Evolutionary conservation across 192 early-diverging fungal species (phyloP).

Genomic region (Physocladia obscura): DNA sequence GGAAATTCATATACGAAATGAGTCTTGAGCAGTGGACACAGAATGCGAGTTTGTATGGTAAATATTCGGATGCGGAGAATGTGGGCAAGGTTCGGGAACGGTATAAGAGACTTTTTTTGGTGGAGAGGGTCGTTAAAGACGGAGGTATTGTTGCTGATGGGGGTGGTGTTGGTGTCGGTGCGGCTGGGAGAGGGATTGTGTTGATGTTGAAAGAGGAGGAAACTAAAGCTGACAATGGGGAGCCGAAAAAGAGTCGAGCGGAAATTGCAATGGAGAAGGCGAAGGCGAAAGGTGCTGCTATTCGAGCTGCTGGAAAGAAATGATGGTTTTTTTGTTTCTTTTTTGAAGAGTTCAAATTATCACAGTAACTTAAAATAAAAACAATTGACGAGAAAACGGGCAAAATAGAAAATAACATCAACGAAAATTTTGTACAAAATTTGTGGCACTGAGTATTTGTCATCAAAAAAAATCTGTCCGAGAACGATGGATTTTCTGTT

Average conservation of each 20-base stretch:
- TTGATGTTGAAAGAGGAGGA: conserved; percentile 3
- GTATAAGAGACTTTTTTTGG: conserved; percentile 11
- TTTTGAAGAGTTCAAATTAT: not conserved
- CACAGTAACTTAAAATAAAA: too few species aligned
- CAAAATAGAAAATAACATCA: too few species aligned
- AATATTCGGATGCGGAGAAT: not conserved
- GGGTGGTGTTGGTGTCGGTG: not conserved
- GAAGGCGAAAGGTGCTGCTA: conserved; percentile 20
- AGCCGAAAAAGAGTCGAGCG: conserved; percentile 19
- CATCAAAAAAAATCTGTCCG: too few species aligned
- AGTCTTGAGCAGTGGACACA: not conserved
- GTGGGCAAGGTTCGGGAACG: conserved; percentile 6
- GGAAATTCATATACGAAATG: conserved; percentile 23
- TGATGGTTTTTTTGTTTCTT: not conserved
- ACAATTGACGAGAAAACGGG: too few species aligned
- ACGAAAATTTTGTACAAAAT: too few species aligned
- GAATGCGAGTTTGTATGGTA: conserved; percentile 7
- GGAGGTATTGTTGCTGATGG: not conserved
- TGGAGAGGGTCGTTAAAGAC: not conserved
- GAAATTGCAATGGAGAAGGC: conserved; percentile 25
- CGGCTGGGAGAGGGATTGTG: not conserved
- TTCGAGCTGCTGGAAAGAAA: not conserved
- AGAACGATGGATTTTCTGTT: too few species aligned
- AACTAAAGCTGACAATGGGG: not conserved
- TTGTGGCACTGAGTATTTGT: too few species aligned